Percentiles rank a stretch among this genome's conserved stretches.
phyloP scores from a whole-genome alignment of 2,329 filamentous ascomycete genomes.

The Aspergillus flavus region DNA sequence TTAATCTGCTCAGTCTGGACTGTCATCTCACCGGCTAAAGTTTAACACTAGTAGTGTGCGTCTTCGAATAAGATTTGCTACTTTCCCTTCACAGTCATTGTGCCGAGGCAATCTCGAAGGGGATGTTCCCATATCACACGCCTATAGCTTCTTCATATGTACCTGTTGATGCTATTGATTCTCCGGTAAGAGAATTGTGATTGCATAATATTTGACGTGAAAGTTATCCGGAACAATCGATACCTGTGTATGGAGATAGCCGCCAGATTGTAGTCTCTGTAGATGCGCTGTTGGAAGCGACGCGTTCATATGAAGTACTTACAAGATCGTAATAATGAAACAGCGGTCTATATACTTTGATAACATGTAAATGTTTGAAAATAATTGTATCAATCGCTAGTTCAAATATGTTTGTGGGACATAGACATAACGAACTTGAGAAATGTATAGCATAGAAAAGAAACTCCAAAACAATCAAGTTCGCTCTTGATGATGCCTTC shows the following conservation, averaged over 20 bases:
- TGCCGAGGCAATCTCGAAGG: background rate
- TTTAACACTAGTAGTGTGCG: background rate
- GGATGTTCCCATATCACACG: background rate
- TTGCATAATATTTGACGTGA: background rate
- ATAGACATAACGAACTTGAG: background rate
- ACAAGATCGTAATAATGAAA: background rate
- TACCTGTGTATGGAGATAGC: background rate
- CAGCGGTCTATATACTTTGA: background rate
- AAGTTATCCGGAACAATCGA: background rate
- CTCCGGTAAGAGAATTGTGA: background rate
- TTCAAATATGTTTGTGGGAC: background rate
- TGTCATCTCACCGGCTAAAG: background rate
- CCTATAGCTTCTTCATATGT: background rate
- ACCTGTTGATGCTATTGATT: background rate
- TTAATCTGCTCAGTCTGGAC: background rate
- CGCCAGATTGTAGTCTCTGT: background rate
- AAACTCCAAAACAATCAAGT: background rate
- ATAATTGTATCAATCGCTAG: background rate
- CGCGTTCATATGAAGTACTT: background rate
- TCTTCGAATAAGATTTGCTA: background rate
- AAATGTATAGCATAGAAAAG: background rate
- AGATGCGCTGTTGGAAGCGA: background rate
- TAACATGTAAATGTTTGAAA: background rate
- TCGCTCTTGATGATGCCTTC: background rate
- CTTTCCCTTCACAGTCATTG: background rate